Evolutionary conservation across 2,329 filamentous ascomycete species (phyloP).

Genomic region (Pyrenophora tritici-repentis): DNA sequence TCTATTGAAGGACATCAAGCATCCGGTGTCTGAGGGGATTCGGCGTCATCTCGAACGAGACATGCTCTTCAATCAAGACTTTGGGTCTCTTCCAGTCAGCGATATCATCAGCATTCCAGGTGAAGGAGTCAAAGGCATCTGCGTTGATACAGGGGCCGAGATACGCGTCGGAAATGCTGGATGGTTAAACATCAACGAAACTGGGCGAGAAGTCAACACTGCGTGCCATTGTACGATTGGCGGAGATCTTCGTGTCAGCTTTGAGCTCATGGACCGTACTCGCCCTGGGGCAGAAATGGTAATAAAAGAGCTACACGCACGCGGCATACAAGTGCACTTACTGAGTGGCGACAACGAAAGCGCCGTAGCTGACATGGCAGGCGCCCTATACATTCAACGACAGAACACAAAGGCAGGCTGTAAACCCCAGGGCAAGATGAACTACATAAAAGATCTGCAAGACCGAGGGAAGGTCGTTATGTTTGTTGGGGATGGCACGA

Average conservation of each 20-base stretch:
- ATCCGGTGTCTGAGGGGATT: constrained; percentile 60
- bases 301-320: constrained; percentile 56
- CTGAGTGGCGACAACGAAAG: constrained; percentile 61
- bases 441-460: constrained; percentile 53
- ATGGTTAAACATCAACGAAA: constrained; percentile 51
- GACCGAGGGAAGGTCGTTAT: constrained; percentile 54
- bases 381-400: constrained; percentile 42
- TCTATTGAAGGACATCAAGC: constrained; percentile 53
- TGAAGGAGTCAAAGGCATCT: constrained; percentile 50
- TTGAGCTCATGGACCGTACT: constrained; percentile 55
- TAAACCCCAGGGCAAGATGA: constrained; percentile 60
- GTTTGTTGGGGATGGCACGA: constrained; percentile 79
- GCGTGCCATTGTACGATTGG: constrained; percentile 44
- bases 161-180: constrained; percentile 54
- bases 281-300: constrained; percentile 58
- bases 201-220: constrained; percentile 38
- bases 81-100: constrained; percentile 17
- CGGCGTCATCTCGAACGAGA: constrained; percentile 12
- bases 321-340: constrained; percentile 58
- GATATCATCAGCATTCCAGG: constrained; percentile 50
- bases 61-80: constrained; percentile 5
- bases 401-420: constrained; percentile 52
- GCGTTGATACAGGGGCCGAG: constrained; percentile 23
- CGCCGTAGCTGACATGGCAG: constrained; percentile 57
- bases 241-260: constrained; percentile 51